Evolutionary conservation across 1,139 yeast species (phyloP).

Genomic region (Suhomyces anneliseae): DNA sequence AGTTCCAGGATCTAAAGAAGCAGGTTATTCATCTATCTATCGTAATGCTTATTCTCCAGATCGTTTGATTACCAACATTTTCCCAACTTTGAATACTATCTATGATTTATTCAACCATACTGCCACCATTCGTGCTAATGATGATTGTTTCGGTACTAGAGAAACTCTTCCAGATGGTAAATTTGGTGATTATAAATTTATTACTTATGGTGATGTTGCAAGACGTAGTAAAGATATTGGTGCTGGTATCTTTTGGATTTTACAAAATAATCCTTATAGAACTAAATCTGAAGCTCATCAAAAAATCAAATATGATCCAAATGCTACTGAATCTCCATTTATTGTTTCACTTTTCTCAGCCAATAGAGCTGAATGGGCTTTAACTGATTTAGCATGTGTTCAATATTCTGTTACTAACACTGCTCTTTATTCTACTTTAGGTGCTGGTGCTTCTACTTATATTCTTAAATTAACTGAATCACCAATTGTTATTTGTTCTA

Average conservation of each 20-base stretch:
- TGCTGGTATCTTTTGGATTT: constrained; percentile 60
- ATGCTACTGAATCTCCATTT: constrained; percentile 34
- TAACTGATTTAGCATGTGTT: constrained; percentile 60
- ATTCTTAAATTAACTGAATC: constrained; percentile 57
- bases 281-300: constrained; percentile 28
- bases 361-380: constrained; percentile 59
- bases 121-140: constrained; percentile 33
- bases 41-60: constrained; percentile 45
- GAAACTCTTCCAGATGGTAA: constrained; percentile 37
- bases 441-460: constrained; percentile 57
- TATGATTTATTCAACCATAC: constrained; percentile 49
- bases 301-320: constrained; percentile 23
- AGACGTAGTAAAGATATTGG: constrained; percentile 54
- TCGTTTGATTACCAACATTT: constrained; percentile 41
- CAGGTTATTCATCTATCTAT: constrained; percentile 56
- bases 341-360: constrained; percentile 57
- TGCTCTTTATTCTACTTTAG: constrained; percentile 66
- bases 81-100: constrained; percentile 52
- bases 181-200: constrained; percentile 48
- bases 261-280: constrained; percentile 43
- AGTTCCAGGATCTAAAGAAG: constrained; percentile 45
- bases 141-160: constrained; percentile 55
- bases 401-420: constrained; percentile 53
- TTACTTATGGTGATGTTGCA: constrained; percentile 43
- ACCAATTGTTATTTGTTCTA: constrained; percentile 54